Evolutionary conservation across 805 yeast species (phyloP), one percentile per base, ranked within the genome.

Genomic region (Candida qinlingensis): DNA sequence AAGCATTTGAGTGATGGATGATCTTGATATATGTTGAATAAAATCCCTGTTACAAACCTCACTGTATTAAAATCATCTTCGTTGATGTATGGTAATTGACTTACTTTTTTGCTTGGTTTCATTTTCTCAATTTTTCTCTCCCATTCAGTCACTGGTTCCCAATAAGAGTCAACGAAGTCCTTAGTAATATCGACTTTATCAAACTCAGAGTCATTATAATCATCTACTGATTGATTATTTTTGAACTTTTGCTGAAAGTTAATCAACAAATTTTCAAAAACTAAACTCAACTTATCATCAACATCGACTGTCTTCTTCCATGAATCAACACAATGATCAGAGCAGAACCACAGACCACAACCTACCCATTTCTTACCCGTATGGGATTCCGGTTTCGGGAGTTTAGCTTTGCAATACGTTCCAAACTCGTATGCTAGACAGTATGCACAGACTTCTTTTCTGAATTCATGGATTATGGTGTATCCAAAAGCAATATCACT

Each of bases 381-480:
- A 33, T 36, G 39, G 5, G 27, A 12, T 9, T 52, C 42, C 0
- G 56, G 53, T 12, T 49, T 44, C 1, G 53, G 42, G 1, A 73
- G 53, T 47, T 69, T 75, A 45, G 63, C 56, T 53, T 76, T 80
- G 65, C 79, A 65, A 37, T 67, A 65, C 34, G 62, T 65, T 0
- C 85, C 84, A 52, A 70, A 60, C 33, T 68, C 69, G 53, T 80
- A 83, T 3, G 53, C 46, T 56, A 72, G 79, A 54, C 89, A 83
- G 50, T 59, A 56, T 7, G 75, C 69, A 59, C 89, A 83, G 2
- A 79, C 85, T 55, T 83, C 88, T 53, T 80, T 81, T 44, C 77
- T 73, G 60, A 80, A 82, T 4, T 79, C 80, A 49, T 73, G 69
- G 13, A 71, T 62, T 3, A 82, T 69, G 1, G 78, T 68, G 12